Conservation (phyloP, 257 asterid genomes). For the Solanum chaucha region DNA sequence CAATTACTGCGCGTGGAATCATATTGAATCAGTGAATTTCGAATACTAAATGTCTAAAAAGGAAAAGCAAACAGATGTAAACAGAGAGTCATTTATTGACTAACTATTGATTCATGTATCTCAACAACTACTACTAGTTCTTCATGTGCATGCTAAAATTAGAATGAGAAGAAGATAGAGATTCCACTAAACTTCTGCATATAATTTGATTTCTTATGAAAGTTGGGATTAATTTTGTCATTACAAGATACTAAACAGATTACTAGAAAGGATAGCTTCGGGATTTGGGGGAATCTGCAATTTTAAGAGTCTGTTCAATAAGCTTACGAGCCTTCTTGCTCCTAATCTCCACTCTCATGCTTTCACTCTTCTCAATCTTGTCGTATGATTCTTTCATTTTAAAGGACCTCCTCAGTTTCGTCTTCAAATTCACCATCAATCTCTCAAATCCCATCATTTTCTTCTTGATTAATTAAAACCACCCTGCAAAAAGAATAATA, state of each 20-base stretch:
- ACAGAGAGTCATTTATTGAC: not conserved
- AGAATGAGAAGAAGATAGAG: not conserved
- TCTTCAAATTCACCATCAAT: constrained; percentile 39
- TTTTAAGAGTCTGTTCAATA: constrained; percentile 53
- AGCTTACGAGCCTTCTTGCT: constrained; percentile 77
- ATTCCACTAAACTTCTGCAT: not conserved
- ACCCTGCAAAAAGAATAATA: not conserved
- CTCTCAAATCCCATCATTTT: constrained; percentile 37
- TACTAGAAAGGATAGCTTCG: constrained; percentile 41
- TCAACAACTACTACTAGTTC: not conserved
- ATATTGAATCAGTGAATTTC: not conserved
- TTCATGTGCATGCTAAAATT: not conserved
- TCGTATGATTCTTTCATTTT: constrained; percentile 41
- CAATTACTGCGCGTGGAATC: not conserved
- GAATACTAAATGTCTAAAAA: not conserved
- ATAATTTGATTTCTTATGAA: not conserved
- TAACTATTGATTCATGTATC: not conserved
- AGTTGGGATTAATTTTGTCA: not conserved
- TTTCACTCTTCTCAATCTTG: constrained; percentile 78
- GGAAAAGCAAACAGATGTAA: not conserved
- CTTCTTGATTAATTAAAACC: not conserved
- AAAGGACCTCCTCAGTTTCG: constrained; percentile 27
- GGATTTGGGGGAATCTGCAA: constrained; percentile 79
- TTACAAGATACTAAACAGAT: not conserved
- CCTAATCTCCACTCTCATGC: constrained; percentile 73